phyloP scores from a whole-genome alignment of 805 yeast species.

The Cyberlindnera mycetangii region DNA sequence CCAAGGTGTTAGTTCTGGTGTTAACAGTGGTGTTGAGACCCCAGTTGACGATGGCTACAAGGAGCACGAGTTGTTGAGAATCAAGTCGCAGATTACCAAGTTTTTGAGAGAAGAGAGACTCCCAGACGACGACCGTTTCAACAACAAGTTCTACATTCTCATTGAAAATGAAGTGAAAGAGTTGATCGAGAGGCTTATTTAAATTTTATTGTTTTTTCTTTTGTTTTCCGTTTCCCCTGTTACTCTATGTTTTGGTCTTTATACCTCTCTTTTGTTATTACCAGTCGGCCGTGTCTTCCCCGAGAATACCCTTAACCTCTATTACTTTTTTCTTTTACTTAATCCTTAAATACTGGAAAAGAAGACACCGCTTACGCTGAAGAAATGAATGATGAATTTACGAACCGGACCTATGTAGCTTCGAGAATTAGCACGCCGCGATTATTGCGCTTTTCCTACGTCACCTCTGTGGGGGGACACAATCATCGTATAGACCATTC shows the following conservation, averaged over 20 bases:
- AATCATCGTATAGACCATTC: too few relatives aligned
- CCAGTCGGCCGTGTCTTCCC: neutral
- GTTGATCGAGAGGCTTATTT: constrained; percentile 28
- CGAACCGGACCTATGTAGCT: neutral
- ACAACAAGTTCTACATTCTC: constrained; percentile 27
- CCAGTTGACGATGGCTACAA: constrained; percentile 27
- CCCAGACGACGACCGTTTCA: constrained; percentile 30
- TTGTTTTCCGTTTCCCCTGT: neutral
- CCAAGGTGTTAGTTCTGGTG: constrained; percentile 4
- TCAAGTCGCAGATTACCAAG: constrained; percentile 28
- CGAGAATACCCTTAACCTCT: neutral
- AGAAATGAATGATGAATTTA: constrained; percentile 8
- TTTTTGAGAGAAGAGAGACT: constrained; percentile 29
- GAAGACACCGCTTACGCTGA: neutral
- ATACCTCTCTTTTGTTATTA: neutral
- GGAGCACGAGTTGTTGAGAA: constrained; percentile 29
- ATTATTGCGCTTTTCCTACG: too few relatives aligned
- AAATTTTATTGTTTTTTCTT: neutral
- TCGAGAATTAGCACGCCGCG: too few relatives aligned
- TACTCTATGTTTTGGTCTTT: neutral
- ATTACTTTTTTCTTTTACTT: neutral
- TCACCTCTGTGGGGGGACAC: too few relatives aligned
- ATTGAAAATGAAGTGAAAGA: constrained; percentile 30
- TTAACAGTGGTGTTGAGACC: constrained; percentile 2
- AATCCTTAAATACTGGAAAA: too few relatives aligned